Evolutionary conservation across 176 grass and related monocot species (phyloP).

Genomic region (Saccharum spontaneum): DNA sequence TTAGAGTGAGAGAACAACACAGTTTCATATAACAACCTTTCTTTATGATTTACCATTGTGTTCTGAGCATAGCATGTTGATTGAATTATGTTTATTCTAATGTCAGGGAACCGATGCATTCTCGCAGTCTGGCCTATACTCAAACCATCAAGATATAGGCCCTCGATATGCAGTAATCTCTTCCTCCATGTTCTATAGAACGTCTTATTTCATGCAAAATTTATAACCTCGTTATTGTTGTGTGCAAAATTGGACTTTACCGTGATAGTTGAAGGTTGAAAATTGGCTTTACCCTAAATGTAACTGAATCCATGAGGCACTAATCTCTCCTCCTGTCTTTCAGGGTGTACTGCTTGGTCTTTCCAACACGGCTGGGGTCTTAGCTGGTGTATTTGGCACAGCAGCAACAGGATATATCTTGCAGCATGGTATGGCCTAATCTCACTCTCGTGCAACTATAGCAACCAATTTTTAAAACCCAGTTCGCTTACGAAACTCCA

Average conservation of each 20-base stretch:
- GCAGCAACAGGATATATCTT: conserved; percentile 93
- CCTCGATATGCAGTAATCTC: conserved; percentile 78
- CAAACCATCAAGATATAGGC: conserved; percentile 97
- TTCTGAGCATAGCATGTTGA: neutral
- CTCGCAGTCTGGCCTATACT: conserved; percentile 95
- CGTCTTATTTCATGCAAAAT: neutral
- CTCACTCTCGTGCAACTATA: neutral
- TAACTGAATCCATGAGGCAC: conserved; percentile 22
- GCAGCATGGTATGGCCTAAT: conserved; percentile 66
- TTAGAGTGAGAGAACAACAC: neutral
- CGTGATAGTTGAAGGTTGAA: neutral
- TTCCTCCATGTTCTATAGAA: conserved; percentile 3
- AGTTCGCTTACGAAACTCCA: neutral
- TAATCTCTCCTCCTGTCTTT: conserved; percentile 17
- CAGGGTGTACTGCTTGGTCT: conserved; percentile 92
- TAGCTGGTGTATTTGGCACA: conserved; percentile 94
- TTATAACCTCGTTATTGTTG: neutral
- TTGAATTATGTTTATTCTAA: neutral
- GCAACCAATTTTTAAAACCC: neutral
- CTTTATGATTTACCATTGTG: neutral
- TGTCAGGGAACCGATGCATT: conserved; percentile 89
- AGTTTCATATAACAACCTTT: conserved; percentile 2
- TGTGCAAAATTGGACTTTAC: neutral
- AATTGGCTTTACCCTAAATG: neutral
- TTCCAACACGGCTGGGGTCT: conserved; percentile 91